phyloP scores from a whole-genome alignment of 2,329 filamentous ascomycete species.

The Penicillium thymicola region DNA sequence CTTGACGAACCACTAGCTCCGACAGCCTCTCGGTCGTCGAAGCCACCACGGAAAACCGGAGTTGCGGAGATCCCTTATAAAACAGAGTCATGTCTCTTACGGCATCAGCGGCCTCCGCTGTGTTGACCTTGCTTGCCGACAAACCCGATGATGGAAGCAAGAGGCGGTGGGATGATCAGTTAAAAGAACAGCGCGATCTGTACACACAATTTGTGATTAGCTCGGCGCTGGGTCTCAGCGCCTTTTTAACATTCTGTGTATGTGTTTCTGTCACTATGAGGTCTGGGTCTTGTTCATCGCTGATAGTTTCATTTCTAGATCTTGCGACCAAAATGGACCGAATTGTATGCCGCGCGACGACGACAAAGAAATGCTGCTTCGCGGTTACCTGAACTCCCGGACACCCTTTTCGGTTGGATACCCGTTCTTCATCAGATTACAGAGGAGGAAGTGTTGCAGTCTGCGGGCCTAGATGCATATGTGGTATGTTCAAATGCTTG shows the following conservation, averaged over 20 bases:
- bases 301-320: conserved; percentile 51
- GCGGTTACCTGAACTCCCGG: conserved; percentile 72
- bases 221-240: conserved; percentile 40
- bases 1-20: conserved; percentile 3
- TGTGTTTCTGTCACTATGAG: conserved; percentile 10
- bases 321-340: conserved; percentile 85
- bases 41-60: not conserved
- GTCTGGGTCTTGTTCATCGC: not conserved
- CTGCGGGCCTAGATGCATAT: conserved; percentile 90
- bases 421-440: conserved; percentile 77
- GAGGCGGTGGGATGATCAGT: conserved; percentile 32
- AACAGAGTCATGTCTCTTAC: conserved; percentile 30
- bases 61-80: not conserved
- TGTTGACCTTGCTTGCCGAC: conserved; percentile 21
- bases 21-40: conserved; percentile 11
- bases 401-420: conserved; percentile 91
- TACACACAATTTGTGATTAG: conserved; percentile 46
- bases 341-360: conserved; percentile 85
- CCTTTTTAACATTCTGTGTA: conserved; percentile 49
- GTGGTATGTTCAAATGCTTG: conserved; percentile 57
- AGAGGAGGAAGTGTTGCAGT: conserved; percentile 83
- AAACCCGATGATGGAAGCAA: conserved; percentile 15
- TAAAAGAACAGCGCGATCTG: conserved; percentile 38
- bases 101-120: conserved; percentile 24
- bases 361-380: conserved; percentile 65